Evolutionary conservation across 208 protist genomes (phyloP).

Genomic region (Trypanosoma lewisi): DNA sequence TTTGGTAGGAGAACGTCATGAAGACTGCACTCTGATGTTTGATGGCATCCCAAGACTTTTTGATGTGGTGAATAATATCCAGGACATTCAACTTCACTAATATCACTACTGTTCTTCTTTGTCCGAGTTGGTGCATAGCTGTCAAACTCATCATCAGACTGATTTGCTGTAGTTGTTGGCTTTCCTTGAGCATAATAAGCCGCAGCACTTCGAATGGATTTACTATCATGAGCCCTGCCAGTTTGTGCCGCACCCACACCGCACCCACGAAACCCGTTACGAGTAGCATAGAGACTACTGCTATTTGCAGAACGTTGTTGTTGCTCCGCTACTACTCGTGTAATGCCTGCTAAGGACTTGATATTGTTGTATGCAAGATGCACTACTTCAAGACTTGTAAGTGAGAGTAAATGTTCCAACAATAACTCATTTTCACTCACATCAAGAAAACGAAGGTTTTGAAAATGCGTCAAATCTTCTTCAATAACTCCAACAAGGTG

Average conservation of each 20-base stretch:
- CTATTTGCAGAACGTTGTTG: not conserved
- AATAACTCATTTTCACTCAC: slow-evolving; percentile 77
- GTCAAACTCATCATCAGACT: not conserved
- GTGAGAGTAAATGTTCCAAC: slow-evolving; percentile 58
- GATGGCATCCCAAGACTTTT: not conserved
- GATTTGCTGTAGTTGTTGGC: not conserved
- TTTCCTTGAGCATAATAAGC: slow-evolving; percentile 24
- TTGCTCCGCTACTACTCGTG: slow-evolving; percentile 26
- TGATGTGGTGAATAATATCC: slow-evolving; percentile 19
- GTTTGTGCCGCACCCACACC: not conserved
- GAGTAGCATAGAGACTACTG: not conserved
- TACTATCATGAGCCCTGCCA: slow-evolving; percentile 3
- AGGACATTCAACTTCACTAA: not conserved
- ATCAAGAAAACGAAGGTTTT: slow-evolving; percentile 65
- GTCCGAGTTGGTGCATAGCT: not conserved
- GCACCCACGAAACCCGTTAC: not conserved
- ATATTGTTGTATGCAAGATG: slow-evolving; percentile 84
- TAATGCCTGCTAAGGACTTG: slow-evolving; percentile 40
- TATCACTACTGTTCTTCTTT: not conserved
- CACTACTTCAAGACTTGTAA: slow-evolving; percentile 63
- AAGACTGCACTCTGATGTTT: slow-evolving; percentile 11
- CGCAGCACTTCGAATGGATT: slow-evolving; percentile 21
- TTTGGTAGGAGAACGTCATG: slow-evolving; percentile 54
- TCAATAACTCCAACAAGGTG: slow-evolving; percentile 56
- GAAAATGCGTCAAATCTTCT: slow-evolving; percentile 80